Percentiles rank a stretch among this genome's conserved stretches.
phyloP scores from a whole-genome alignment of 2,329 filamentous ascomycete genomes.

The Diaporthe aspalathi region DNA sequence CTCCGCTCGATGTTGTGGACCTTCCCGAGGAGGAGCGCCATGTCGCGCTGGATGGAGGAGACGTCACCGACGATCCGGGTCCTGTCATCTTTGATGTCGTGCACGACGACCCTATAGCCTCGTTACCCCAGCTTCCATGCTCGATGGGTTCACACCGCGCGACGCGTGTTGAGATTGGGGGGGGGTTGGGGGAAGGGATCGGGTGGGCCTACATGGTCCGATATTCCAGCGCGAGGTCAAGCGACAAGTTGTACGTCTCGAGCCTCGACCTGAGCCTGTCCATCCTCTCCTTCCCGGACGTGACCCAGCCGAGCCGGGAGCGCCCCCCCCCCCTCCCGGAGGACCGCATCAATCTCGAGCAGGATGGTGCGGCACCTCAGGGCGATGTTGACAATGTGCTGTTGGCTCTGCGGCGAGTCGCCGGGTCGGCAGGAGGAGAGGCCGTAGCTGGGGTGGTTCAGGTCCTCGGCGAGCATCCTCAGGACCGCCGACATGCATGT shows the following conservation, averaged over 20 bases:
- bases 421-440: background rate
- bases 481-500: background rate
- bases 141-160: too few species aligned
- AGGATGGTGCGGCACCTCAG: background rate
- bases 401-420: background rate
- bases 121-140: background rate
- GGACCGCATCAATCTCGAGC: background rate
- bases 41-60: background rate
- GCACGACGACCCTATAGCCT: background rate
- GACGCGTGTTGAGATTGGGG: too few species aligned
- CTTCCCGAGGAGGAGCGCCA: background rate
- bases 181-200: too few species aligned
- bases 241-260: background rate
- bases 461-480: constrained; percentile 6
- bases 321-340: background rate
- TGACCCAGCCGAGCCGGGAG: background rate
- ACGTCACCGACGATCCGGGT: background rate
- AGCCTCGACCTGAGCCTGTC: constrained; percentile 9
- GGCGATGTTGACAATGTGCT: constrained; percentile 3
- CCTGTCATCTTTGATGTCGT: constrained; percentile 26
- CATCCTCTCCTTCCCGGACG: background rate
- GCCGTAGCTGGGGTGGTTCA: background rate
- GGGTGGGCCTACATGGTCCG: background rate
- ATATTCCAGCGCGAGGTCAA: constrained; percentile 22
- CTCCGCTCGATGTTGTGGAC: background rate